Conservation (phyloP, 768 basidiomycete genomes). For the Strobilomyces dryophilus region DNA sequence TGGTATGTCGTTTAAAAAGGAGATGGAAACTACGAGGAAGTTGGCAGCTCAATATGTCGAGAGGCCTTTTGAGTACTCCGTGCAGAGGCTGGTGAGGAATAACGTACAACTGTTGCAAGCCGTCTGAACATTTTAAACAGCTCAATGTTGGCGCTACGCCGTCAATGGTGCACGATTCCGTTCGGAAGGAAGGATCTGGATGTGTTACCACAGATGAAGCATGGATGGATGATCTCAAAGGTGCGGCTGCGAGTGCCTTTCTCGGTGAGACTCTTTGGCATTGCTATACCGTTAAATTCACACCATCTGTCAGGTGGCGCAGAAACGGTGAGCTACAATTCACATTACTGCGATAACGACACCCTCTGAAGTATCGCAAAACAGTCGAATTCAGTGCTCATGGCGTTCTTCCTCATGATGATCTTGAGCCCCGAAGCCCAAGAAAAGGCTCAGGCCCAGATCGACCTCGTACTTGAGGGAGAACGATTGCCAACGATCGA, state of each 20-base stretch:
- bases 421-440: constrained; percentile 4
- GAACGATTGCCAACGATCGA: neutral
- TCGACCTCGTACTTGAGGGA: neutral
- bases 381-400: neutral
- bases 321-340: neutral
- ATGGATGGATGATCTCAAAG: neutral
- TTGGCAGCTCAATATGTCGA: neutral
- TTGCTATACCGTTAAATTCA: too few relatives aligned
- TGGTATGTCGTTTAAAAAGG: neutral
- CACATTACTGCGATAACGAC: too few relatives aligned
- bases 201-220: neutral
- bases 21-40: neutral
- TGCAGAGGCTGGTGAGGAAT: neutral
- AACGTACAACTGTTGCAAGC: too few relatives aligned
- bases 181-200: neutral
- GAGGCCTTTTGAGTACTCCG: neutral
- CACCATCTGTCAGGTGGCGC: neutral
- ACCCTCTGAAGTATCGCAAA: neutral
- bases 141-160: neutral
- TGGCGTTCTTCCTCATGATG: constrained; percentile 10
- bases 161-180: neutral
- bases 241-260: neutral
- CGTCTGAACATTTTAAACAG: neutral
- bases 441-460: constrained; percentile 12
- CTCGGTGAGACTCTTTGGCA: neutral